Evolutionary conservation across 2,329 filamentous ascomycete genomes (phyloP), one percentile per base, ranked within the genome.

Genomic region (Fusarium sp.): DNA sequence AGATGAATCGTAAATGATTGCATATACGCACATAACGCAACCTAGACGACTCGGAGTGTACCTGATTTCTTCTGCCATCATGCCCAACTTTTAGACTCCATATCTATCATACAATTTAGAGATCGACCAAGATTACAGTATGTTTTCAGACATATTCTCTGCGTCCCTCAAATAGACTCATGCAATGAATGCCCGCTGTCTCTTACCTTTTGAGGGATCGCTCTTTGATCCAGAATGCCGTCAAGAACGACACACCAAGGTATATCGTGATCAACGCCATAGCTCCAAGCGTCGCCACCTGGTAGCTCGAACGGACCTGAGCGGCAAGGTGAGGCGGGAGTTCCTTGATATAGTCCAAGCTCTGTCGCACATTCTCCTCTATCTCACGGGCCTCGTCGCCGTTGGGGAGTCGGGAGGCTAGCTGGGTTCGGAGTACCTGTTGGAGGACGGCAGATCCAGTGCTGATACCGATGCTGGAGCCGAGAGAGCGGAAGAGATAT

Each of bases 401-500:
- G 62, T 86, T 86, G 6, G 86, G 83, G 56, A 95, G 83, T 3
- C 86, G 85, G 2, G 80, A 77, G 3, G 85, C 84, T 5, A 96
- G 85, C 56, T 88, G 85, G 3, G 83, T 84, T 17, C 92, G 86
- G 22, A 96, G 85, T 4, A 87, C 86, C 78, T 93, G 90, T 79
- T 96, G 94, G 54, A 95, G 88, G 9, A 94, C 87, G 2, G 93
- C 93, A 1, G 93, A 90, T 60, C 89, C 89, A 66, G 94, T 84
- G n/a, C 92, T 92, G 65, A 95, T 86, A 12, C 93, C 94, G 65
- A 95, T 85, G 8, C 92, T 92, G n/a, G 94, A 87, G n/a, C 93
- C 94, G 1, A 95, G 86, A 1, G 92, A 92, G 43, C 94, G 91
- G 86, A 96, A 96, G 27, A 96, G 89, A 82, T 96, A 96, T 22